Evolutionary conservation across 2,329 filamentous ascomycete genomes (phyloP).

Genomic region (Shiraia bambusicola): DNA sequence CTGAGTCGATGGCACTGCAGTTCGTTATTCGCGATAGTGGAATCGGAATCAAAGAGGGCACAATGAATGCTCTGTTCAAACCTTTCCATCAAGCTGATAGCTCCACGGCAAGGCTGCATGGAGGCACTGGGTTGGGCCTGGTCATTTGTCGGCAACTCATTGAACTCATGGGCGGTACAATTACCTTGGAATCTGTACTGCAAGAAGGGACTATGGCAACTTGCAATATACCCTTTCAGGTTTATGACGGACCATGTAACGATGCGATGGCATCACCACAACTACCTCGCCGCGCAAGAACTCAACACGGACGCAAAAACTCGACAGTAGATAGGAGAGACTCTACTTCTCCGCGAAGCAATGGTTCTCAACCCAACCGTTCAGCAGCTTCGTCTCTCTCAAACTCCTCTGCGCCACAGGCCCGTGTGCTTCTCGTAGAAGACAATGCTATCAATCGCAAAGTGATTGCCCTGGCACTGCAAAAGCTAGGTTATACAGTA

Average conservation of each 20-base stretch:
- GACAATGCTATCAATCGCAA: slow-evolving; percentile 42
- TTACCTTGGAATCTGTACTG: slow-evolving; percentile 32
- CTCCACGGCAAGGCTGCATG: slow-evolving; percentile 29
- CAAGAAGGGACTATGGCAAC: slow-evolving; percentile 65
- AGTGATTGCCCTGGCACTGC: slow-evolving; percentile 25
- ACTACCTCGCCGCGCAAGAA: slow-evolving; percentile 1
- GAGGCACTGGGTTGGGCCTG: slow-evolving; percentile 41
- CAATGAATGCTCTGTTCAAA: slow-evolving; percentile 23
- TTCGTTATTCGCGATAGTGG: slow-evolving; percentile 35
- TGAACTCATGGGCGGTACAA: slow-evolving; percentile 40
- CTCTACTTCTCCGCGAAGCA: background rate
- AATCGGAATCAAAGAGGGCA: slow-evolving; percentile 30
- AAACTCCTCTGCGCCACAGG: background rate
- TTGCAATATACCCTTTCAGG: slow-evolving; percentile 62
- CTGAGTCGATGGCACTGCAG: slow-evolving; percentile 28
- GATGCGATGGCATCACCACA: background rate
- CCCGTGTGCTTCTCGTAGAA: slow-evolving; percentile 35
- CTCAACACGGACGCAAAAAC: too few relatives aligned
- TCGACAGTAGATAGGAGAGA: too few relatives aligned
- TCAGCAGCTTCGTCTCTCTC: background rate
- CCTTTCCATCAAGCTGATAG: slow-evolving; percentile 20
- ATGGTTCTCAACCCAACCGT: background rate
- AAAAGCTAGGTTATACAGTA: slow-evolving; percentile 18
- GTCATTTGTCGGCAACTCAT: slow-evolving; percentile 43
- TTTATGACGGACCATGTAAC: slow-evolving; percentile 2